phyloP scores from a whole-genome alignment of 176 grass and related monocot species.

The Luzula sylvatica region DNA sequence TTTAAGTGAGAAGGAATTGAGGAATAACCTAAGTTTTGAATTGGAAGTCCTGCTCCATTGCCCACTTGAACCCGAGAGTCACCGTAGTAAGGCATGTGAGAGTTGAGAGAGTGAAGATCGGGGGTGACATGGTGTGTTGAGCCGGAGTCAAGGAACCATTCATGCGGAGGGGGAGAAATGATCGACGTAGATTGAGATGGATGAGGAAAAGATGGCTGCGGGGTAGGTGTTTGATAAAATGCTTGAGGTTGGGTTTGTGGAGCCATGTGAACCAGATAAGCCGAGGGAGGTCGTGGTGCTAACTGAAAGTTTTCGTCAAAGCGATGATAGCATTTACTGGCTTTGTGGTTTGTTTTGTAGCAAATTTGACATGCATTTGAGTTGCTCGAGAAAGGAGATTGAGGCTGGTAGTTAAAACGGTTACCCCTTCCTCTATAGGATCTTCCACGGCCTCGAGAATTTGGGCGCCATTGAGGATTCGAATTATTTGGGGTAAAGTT shows the following conservation, averaged over 20 bases:
- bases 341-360: background rate
- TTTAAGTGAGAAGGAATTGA: background rate
- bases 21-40: background rate
- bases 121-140: background rate
- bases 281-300: too few relatives aligned
- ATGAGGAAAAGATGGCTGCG: background rate
- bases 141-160: too few relatives aligned
- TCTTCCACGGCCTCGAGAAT: too few relatives aligned
- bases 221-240: background rate
- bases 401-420: too few relatives aligned
- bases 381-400: too few relatives aligned
- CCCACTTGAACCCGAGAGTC: too few relatives aligned
- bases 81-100: background rate
- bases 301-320: too few relatives aligned
- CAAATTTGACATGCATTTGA: background rate
- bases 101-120: background rate
- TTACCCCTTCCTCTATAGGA: too few relatives aligned
- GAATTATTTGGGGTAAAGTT: too few relatives aligned
- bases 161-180: background rate
- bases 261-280: too few relatives aligned
- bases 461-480: too few relatives aligned
- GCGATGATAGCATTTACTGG: background rate
- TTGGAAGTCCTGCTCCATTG: background rate
- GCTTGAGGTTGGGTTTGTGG: too few relatives aligned
- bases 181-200: fast-evolving